Evolutionary conservation across 2,329 filamentous ascomycete genomes (phyloP).

Genomic region (Colletotrichum spaethianum): DNA sequence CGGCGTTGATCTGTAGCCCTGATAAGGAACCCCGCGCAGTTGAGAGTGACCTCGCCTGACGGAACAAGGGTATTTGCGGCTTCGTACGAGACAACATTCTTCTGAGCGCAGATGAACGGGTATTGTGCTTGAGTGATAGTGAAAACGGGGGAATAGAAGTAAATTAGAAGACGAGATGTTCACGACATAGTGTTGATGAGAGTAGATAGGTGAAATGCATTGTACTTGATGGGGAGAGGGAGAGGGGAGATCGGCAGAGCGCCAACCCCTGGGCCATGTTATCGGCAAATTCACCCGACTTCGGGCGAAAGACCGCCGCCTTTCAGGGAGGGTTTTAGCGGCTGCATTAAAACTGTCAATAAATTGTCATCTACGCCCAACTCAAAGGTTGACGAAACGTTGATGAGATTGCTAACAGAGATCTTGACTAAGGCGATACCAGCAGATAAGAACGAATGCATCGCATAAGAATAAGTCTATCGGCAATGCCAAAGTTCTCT

Average conservation of each 20-base stretch:
- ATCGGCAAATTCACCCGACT: conserved; percentile 17
- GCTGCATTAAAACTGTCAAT: neutral
- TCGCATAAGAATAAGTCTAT: neutral
- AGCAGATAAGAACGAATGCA: no score
- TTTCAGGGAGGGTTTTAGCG: neutral
- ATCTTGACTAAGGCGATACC: no score
- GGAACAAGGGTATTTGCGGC: neutral
- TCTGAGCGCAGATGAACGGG: no score
- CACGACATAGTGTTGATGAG: neutral
- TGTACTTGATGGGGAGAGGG: neutral
- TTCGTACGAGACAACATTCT: conserved; percentile 6
- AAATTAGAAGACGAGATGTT: neutral
- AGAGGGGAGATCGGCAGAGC: conserved; percentile 14
- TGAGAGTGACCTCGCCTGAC: conserved; percentile 23
- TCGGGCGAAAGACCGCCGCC: neutral
- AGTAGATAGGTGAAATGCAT: neutral
- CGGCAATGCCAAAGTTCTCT: neutral
- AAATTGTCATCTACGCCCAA: conserved; percentile 10
- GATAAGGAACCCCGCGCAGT: conserved; percentile 27
- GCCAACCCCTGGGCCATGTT: neutral
- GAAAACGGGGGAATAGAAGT: neutral
- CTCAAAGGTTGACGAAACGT: no score
- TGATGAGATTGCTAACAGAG: neutral
- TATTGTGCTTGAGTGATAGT: neutral
- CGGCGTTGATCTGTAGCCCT: conserved; percentile 47